Base-by-base conservation (phyloP, 2,329 filamentous ascomycete genomes). In the Xylariaceae sp. region DNA sequence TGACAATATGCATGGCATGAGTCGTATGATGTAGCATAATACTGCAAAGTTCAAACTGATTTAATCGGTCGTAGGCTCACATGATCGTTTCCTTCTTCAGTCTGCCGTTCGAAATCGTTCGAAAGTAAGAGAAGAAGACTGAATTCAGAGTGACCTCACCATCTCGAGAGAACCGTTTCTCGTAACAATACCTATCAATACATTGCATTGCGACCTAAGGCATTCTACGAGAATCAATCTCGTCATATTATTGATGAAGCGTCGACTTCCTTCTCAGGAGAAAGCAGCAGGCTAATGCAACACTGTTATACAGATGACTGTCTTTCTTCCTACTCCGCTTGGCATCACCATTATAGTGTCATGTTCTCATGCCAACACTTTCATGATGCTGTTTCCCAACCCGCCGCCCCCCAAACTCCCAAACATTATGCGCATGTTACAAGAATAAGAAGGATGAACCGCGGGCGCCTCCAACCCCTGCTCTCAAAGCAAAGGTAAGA, bases 291-390 rank as follows among this genome's bases (percentile, higher is more conserved):
- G 53, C 56, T 60, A 63, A 60, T 65, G 58, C 57, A 44, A 64
- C 59, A 65, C 51, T 65, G 58, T 65, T 65, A 60, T 68, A 67
- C 65, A 67, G 43, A 53, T 54, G 51, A 44, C 54, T 51, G 48
- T 60, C 19, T 19, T 19, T 11, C 52, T 43, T 54, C 41, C 34
- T 50, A 49, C 48, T 44, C 19, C 54, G 45, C 58, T 46, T 46
- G 48, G 32, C 49, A 39, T 40, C 34, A 35, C 53, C 50, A 19
- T 19, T 19, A 19, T 51, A 48, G 26, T 51, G 51, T 52, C 50
- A 47, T 55, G 31, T 49, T 46, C 53, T 47, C 48, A 39, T 47
- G 51, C 40, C 44, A 50, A 41, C 31, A 50, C 48, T 51, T 50
- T 49, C 44, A 42, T 60, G 39, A 55, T 49, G 41, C 57, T 54